Conservation (phyloP, 768 basidiomycete species). For the Leccinum subgranulosum region DNA sequence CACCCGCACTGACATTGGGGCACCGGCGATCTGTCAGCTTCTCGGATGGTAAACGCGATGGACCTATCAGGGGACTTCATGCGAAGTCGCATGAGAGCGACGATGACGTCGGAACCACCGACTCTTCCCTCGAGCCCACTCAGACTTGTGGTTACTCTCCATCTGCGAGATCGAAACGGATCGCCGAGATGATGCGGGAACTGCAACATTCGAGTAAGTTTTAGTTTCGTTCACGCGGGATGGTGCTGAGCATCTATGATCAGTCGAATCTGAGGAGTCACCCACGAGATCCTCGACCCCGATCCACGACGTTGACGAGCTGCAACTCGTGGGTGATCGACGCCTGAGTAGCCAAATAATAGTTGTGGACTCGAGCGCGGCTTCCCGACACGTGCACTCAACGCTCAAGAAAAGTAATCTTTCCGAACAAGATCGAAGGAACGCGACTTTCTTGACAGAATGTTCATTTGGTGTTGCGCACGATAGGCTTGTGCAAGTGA, state of each 20-base stretch:
- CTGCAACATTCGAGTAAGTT: conserved; percentile 67
- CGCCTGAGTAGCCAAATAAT: conserved; percentile 35
- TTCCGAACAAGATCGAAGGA: conserved; percentile 32
- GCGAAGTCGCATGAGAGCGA: conserved; percentile 36
- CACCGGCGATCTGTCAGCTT: conserved; percentile 92
- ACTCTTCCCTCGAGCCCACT: conserved; percentile 15
- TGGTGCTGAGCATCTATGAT: neutral
- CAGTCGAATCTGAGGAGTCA: conserved; percentile 43
- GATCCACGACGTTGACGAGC: conserved; percentile 42
- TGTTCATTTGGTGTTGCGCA: conserved; percentile 96
- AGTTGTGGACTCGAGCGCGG: conserved; percentile 18
- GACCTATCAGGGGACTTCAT: conserved; percentile 73
- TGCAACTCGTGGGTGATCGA: conserved; percentile 45
- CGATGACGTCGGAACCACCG: conserved; percentile 30
- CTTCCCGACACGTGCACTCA: conserved; percentile 43
- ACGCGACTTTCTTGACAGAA: conserved; percentile 85
- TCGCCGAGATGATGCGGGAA: conserved; percentile 74
- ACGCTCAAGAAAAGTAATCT: conserved; percentile 40
- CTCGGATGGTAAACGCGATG: conserved; percentile 88
- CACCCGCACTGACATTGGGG: conserved; percentile 46
- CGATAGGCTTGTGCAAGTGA: conserved; percentile 84
- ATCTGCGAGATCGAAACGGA: conserved; percentile 74
- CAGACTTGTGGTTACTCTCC: conserved; percentile 38
- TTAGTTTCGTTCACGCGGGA: conserved; percentile 20
- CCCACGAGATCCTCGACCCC: conserved; percentile 54